Evolutionary conservation across 2,329 filamentous ascomycete genomes (phyloP).

Genomic region (Diaporthe sp.): DNA sequence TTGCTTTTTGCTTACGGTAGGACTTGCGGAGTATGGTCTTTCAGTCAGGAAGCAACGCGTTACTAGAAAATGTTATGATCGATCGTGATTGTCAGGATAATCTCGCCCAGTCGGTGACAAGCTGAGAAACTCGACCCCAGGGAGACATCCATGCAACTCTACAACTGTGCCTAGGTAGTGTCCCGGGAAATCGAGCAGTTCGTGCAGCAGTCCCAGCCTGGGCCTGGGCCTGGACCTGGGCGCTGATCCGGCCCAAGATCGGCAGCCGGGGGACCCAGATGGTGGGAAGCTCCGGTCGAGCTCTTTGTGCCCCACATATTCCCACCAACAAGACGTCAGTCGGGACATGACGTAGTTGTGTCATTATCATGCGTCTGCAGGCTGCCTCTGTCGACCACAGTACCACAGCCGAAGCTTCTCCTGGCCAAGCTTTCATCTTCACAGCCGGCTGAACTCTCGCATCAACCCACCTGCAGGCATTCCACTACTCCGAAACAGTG

Average conservation of each 20-base stretch:
- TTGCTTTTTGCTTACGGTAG: slow-evolving; percentile 25
- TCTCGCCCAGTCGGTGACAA: neutral
- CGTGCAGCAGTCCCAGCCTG: neutral
- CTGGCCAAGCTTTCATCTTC: neutral
- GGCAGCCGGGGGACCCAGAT: neutral
- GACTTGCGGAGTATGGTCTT: slow-evolving; percentile 25
- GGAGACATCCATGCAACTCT: neutral
- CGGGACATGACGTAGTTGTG: slow-evolving; percentile 21
- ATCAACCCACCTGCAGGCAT: neutral
- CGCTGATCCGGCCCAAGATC: slow-evolving; percentile 16
- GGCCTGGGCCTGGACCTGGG: neutral
- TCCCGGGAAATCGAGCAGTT: neutral
- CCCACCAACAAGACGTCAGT: slow-evolving; percentile 27
- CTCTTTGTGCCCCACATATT: slow-evolving; percentile 19
- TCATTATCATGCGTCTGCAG: neutral
- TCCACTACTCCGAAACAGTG: neutral
- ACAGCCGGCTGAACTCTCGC: neutral
- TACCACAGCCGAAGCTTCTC: neutral
- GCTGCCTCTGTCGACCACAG: slow-evolving; percentile 1
- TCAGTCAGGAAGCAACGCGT: slow-evolving; percentile 17
- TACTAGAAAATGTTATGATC: slow-evolving; percentile 25
- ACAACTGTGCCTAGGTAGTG: no score
- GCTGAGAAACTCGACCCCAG: neutral
- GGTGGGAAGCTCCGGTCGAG: slow-evolving; percentile 1
- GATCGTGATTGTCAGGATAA: neutral